Evolutionary conservation across 768 basidiomycete species (phyloP).

Genomic region (Rhodocollybia butyracea): DNA sequence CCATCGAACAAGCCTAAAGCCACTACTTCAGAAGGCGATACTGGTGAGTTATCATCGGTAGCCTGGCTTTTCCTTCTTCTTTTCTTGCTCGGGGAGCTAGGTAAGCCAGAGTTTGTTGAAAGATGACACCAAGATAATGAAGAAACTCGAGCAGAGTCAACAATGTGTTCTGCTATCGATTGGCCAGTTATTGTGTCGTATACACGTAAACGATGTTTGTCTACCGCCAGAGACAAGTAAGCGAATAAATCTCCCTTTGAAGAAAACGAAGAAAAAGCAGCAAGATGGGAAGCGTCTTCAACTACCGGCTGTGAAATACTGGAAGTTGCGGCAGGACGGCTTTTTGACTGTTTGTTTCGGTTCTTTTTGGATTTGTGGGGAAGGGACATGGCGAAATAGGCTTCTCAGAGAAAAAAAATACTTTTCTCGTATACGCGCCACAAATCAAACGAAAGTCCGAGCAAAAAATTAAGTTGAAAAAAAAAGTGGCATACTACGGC

Average conservation of each 20-base stretch:
- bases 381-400: not conserved
- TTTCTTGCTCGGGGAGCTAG: constrained; percentile 45
- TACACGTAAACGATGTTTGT: constrained; percentile 69
- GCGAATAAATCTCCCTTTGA: constrained; percentile 54
- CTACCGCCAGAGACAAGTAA: constrained; percentile 60
- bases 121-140: constrained; percentile 49
- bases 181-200: constrained; percentile 56
- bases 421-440: not conserved
- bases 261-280: constrained; percentile 57
- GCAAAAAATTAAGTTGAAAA: too few relatives aligned
- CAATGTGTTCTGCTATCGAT: constrained; percentile 53
- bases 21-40: constrained; percentile 38
- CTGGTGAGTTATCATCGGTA: constrained; percentile 20
- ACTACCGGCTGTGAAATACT: constrained; percentile 54
- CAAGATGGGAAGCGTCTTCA: constrained; percentile 40
- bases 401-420: not conserved
- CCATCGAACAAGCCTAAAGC: constrained; percentile 63
- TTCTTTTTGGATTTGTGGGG: constrained; percentile 37
- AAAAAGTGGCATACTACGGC: too few relatives aligned
- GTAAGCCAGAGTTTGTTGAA: constrained; percentile 20
- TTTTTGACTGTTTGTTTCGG: constrained; percentile 48
- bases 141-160: constrained; percentile 55
- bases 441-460: not conserved
- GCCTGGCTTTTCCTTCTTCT: constrained; percentile 38
- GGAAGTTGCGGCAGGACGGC: constrained; percentile 51